These are phyloP conservation scores for Yarrowia hollandica DNA, from an alignment of 805 yeast species.

Conservation along the genomic window DNA sequence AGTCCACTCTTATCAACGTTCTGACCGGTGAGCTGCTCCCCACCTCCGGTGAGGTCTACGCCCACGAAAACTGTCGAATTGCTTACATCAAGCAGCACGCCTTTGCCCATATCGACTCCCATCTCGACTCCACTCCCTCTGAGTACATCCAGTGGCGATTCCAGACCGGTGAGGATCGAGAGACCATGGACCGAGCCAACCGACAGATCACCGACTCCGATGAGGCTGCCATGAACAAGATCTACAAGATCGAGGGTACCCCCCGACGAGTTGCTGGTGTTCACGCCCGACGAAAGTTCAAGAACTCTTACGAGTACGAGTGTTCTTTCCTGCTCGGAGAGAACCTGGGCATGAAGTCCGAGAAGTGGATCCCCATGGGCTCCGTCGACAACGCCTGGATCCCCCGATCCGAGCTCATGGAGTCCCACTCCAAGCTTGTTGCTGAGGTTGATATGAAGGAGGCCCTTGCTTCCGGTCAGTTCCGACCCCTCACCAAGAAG, in stretches of 20 bases:
- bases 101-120: constrained; percentile 98
- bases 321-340: constrained; percentile 97
- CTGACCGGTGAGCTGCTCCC: constrained; percentile 99
- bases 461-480: constrained; percentile 99
- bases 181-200: constrained; percentile 99
- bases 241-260: constrained; percentile 98
- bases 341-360: constrained; percentile 97
- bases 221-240: constrained; percentile 98
- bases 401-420: constrained; percentile 97
- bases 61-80: constrained; percentile 99
- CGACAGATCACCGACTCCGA: constrained; percentile 96
- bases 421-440: constrained; percentile 98
- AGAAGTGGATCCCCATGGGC: constrained; percentile 99
- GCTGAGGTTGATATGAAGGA: constrained; percentile 99
- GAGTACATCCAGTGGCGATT: constrained; percentile 99
- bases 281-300: constrained; percentile 98
- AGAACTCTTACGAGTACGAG: constrained; percentile 99
- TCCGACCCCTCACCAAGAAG: constrained; percentile 99
- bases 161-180: constrained; percentile 99
- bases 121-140: constrained; percentile 98
- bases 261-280: constrained; percentile 96
- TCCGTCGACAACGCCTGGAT: constrained; percentile 99
- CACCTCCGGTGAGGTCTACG: constrained; percentile 97
- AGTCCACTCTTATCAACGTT: constrained; percentile 97
- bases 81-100: constrained; percentile 99